Percentiles rank a stretch among this genome's conserved stretches.
phyloP scores from a whole-genome alignment of 345 rosid genomes.

The Hevea brasiliensis region DNA sequence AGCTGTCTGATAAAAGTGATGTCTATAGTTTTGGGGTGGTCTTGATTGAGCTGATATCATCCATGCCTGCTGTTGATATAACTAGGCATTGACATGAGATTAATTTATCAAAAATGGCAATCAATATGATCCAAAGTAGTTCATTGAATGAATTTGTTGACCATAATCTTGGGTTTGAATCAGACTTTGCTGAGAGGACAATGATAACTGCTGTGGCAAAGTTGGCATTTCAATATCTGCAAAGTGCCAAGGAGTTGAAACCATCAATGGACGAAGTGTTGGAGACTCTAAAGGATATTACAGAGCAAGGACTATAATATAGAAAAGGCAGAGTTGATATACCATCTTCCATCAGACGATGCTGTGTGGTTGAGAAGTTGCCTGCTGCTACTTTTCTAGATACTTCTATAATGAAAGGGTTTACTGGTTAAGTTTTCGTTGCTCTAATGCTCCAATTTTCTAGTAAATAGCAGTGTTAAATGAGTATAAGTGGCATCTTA shows the following conservation, averaged over 20 bases:
- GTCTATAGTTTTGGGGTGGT: too few species aligned
- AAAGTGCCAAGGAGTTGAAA: slow-evolving; percentile 58
- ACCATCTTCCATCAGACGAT: slow-evolving; percentile 37
- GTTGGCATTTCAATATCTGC: slow-evolving; percentile 80
- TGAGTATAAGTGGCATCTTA: too few species aligned
- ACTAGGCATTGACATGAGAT: slow-evolving; percentile 74
- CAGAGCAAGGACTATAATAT: slow-evolving; percentile 23
- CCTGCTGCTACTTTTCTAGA: slow-evolving; percentile 36
- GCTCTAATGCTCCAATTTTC: slow-evolving; percentile 20
- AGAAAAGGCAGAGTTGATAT: slow-evolving; percentile 22
- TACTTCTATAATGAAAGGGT: slow-evolving; percentile 51
- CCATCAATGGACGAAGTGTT: slow-evolving; percentile 65
- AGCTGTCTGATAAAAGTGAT: slow-evolving; percentile 81
- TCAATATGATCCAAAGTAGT: slow-evolving; percentile 59
- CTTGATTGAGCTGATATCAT: too few species aligned
- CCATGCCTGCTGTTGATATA: too few species aligned
- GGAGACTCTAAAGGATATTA: slow-evolving; percentile 45
- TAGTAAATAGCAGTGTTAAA: too few species aligned
- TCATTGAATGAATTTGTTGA: slow-evolving; percentile 72
- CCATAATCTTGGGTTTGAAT: slow-evolving; percentile 58
- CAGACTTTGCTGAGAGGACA: slow-evolving; percentile 44
- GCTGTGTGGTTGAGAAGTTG: slow-evolving; percentile 42
- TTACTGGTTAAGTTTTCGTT: too few species aligned
- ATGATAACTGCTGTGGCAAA: slow-evolving; percentile 69
- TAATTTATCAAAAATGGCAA: slow-evolving; percentile 70